These are phyloP conservation scores for Phytopythium sindhum DNA, from an alignment of 352 stramenopile species.

Conservation along the genomic window DNA sequence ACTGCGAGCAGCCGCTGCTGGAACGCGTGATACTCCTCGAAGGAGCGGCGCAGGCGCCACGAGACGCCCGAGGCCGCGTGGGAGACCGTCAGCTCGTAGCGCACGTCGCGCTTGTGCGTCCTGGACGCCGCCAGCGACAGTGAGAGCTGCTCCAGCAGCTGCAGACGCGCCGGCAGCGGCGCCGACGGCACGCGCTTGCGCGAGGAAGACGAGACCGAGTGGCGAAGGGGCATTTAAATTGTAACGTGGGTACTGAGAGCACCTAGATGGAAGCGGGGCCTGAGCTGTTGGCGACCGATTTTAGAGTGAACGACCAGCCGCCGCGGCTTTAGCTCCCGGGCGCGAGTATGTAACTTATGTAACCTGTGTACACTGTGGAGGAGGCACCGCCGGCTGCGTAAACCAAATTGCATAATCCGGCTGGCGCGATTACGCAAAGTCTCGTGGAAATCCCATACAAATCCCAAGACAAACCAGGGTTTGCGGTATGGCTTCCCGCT, in stretches of 20 bases:
- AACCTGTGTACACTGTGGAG: too few relatives aligned
- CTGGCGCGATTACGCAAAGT: too few relatives aligned
- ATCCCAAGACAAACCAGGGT: too few relatives aligned
- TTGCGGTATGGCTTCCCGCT: too few relatives aligned
- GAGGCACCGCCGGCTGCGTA: too few relatives aligned
- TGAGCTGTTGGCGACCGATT: not conserved
- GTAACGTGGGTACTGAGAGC: too few relatives aligned
- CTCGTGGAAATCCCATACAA: too few relatives aligned
- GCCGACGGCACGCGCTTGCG: constrained; percentile 7
- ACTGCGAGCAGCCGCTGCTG: constrained; percentile 23
- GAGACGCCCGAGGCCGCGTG: constrained; percentile 3
- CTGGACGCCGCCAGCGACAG: not conserved
- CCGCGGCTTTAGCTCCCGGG: not conserved
- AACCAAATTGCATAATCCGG: too few relatives aligned
- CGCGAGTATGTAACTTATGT: too few relatives aligned
- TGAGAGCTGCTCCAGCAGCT: constrained; percentile 8
- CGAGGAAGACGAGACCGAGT: constrained; percentile 5
- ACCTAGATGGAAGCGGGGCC: not conserved
- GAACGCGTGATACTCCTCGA: constrained; percentile 36
- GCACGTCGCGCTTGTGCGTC: constrained; percentile 4
- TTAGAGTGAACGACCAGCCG: not conserved
- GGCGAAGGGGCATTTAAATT: constrained; percentile 7
- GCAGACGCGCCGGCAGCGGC: constrained; percentile 3
- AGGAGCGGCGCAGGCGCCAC: constrained; percentile 6
- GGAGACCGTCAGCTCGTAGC: constrained; percentile 4